Evolutionary conservation across 176 grass and related monocot species (phyloP), one percentile per base, ranked within the genome.

Genomic region (Luzula sylvatica): DNA sequence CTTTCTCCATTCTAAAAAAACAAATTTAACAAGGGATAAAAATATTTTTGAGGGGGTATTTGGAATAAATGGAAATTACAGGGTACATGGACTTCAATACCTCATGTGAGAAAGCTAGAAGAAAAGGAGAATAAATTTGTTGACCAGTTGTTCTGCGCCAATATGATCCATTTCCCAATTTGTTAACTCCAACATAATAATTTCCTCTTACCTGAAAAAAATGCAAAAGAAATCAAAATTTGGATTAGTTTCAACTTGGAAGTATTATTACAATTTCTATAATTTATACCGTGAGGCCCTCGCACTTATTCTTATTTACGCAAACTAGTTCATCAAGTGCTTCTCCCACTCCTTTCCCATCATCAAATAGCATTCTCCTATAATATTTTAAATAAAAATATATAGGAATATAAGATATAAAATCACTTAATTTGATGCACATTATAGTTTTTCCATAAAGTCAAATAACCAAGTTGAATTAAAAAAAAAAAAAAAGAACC

Each of bases 81-180:
- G 28, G 22, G 23, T 24, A 41, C 55, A 19, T 23, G 54, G 30
- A n/a, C 12, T 41, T 56, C 65, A 48, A 46, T 81, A 95, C 79
- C 83, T 80, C 88, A 43, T 95, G 56, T 52, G 72, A 41, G 46
- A 95, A 95, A 58, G 83, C 88, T 62, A 87, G 49, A 65, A 94
- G 88, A 83, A 87, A 73, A 7, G 83, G 76, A 16, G 88, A 94
- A 60, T 94, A 87, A 49, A 83, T 72, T 83, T 87, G 61, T 61
- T 94, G 88, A 40, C 83, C 76, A 69, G 53, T 55, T 69, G 73
- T 87, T 61, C 83, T 63, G 23, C 88, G 76, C 79, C 88, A 87
- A 44, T 80, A 67, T 42, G 83, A 76, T 66, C 88, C 88, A 58
- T 73, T 66, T 65, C 79, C 83, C 45, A 81, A 55, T 56, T 81